phyloP scores from a whole-genome alignment of 768 basidiomycete genomes.

The Phaeotremella fagi region DNA sequence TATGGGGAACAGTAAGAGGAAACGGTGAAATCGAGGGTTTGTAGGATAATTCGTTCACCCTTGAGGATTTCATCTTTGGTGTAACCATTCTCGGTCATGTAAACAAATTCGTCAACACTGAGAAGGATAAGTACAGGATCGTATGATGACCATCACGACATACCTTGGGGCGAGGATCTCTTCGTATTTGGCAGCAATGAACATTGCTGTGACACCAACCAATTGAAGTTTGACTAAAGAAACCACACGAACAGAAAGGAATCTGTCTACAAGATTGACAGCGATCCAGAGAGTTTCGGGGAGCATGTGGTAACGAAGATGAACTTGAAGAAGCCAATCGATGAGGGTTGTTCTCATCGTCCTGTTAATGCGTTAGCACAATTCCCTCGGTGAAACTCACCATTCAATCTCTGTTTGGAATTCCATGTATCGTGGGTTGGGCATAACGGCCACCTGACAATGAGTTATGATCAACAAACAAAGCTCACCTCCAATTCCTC shows the following conservation, averaged over 20 bases:
- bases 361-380: conserved; percentile 55
- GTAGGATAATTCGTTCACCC: conserved; percentile 92
- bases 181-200: conserved; percentile 98
- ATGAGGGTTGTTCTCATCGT: conserved; percentile 91
- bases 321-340: conserved; percentile 97
- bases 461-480: background rate
- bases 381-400: conserved; percentile 23
- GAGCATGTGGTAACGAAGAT: conserved; percentile 96
- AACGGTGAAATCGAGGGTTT: conserved; percentile 85
- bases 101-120: conserved; percentile 91
- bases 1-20: conserved; percentile 99
- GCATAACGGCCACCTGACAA: conserved; percentile 53
- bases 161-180: conserved; percentile 92
- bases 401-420: conserved; percentile 79
- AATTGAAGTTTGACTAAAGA: conserved; percentile 87
- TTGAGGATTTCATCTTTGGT: conserved; percentile 93
- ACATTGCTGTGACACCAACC: conserved; percentile 97
- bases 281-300: conserved; percentile 99
- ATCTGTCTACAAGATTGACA: conserved; percentile 91
- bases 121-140: background rate
- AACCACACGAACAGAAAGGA: conserved; percentile 81
- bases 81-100: conserved; percentile 94
- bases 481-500: conserved; percentile 73
- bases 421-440: conserved; percentile 86
- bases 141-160: conserved; percentile 9